Evolutionary conservation across 1,284 basidiomycete species (phyloP).

Genomic region (Lentinula novae-zelandiae): DNA sequence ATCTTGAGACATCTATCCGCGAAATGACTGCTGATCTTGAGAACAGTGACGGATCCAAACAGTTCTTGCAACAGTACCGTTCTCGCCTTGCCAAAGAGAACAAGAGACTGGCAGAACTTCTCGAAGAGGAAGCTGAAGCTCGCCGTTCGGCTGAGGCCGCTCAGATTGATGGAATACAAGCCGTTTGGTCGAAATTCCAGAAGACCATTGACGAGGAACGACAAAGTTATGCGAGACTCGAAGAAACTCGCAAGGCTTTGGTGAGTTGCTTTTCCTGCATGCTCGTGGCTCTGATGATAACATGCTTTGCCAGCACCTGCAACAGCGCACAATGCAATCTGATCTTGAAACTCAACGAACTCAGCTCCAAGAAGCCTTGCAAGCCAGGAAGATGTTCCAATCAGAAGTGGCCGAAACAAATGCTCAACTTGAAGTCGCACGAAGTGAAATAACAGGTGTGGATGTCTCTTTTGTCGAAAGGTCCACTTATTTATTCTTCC

Average conservation of each 20-base stretch:
- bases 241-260: constrained; percentile 70
- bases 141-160: constrained; percentile 56
- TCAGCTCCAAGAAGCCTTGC: constrained; percentile 55
- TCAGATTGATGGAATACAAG: constrained; percentile 62
- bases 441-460: constrained; percentile 59
- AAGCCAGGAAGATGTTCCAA: constrained; percentile 56
- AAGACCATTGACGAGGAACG: constrained; percentile 57
- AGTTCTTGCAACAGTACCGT: constrained; percentile 58
- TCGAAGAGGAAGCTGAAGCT: constrained; percentile 65
- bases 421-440: constrained; percentile 55
- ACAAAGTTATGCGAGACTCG: constrained; percentile 57
- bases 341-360: constrained; percentile 63
- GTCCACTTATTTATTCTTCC: not conserved
- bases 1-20: constrained; percentile 59
- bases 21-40: constrained; percentile 66
- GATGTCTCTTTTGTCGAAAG: not conserved
- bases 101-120: constrained; percentile 45
- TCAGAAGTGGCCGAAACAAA: constrained; percentile 52
- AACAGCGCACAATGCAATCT: constrained; percentile 60
- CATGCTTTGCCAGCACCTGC: constrained; percentile 29
- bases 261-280: constrained; percentile 33
- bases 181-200: constrained; percentile 70
- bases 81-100: constrained; percentile 59
- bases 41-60: constrained; percentile 61
- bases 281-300: not conserved